A percentile compares a stretch with the other conserved stretches of the same genome.
Conservation (phyloP, 345 rosid genomes). For the Turritis glabra region DNA sequence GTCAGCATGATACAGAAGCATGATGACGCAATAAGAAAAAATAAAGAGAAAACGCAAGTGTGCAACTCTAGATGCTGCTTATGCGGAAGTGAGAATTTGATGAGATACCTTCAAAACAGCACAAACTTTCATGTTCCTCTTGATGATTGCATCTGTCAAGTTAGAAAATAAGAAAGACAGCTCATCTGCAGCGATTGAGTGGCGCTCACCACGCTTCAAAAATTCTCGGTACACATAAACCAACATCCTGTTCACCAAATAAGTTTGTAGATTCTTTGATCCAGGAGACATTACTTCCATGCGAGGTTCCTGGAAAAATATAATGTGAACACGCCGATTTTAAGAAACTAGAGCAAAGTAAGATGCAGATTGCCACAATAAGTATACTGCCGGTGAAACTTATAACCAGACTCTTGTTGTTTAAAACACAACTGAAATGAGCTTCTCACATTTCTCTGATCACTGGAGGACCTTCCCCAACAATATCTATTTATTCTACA, state of each 20-base stretch:
- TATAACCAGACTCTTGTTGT: conserved; percentile 8
- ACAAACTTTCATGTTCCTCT: conserved; percentile 74
- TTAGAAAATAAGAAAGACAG: conserved; percentile 62
- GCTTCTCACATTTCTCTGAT: conserved; percentile 7
- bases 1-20: conserved; percentile 24
- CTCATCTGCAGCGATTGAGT: conserved; percentile 73
- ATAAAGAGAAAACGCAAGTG: background rate
- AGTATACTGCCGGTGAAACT: conserved; percentile 8
- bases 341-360: conserved; percentile 11
- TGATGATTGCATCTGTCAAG: conserved; percentile 62
- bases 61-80: conserved; percentile 17
- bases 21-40: conserved; percentile 48
- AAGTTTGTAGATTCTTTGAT: conserved; percentile 77
- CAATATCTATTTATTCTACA: conserved; percentile 15
- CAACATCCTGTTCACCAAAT: conserved; percentile 69
- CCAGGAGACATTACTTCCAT: conserved; percentile 91
- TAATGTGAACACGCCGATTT: conserved; percentile 2
- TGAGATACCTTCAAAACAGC: conserved; percentile 65
- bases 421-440: conserved; percentile 11
- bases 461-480: conserved; percentile 11
- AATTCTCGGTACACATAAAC: conserved; percentile 83
- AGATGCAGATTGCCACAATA: conserved; percentile 15
- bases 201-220: conserved; percentile 56
- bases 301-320: conserved; percentile 75
- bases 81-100: conserved; percentile 10